Conservation (phyloP, 495 filamentous ascomycete genomes). For the Venustampulla echinocandica region DNA sequence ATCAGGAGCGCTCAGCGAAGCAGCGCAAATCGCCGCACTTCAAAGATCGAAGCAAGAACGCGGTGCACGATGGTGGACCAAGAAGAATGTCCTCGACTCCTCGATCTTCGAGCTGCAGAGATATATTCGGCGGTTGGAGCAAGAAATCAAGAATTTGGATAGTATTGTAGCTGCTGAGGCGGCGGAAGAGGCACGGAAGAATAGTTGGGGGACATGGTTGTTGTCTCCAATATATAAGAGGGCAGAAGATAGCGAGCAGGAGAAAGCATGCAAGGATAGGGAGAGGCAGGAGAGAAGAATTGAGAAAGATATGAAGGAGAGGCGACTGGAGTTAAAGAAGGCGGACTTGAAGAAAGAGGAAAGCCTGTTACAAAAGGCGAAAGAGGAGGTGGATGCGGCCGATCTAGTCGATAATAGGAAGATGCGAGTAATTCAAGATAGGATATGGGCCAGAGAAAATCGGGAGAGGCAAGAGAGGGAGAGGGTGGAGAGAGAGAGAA, state of each 20-base stretch:
- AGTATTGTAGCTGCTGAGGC: conserved; percentile 14
- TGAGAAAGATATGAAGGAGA: conserved; percentile 25
- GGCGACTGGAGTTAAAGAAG: conserved; percentile 17
- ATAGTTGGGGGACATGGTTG: conserved; percentile 27
- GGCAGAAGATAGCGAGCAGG: conserved; percentile 23
- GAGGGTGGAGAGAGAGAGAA: conserved; percentile 14
- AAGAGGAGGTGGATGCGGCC: conserved; percentile 13
- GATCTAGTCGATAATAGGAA: conserved; percentile 13
- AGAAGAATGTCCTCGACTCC: conserved; percentile 20
- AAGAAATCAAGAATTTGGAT: conserved; percentile 21
- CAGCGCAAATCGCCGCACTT: conserved; percentile 23
- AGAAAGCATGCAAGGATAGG: conserved; percentile 25
- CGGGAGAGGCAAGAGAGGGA: conserved; percentile 10
- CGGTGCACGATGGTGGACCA: conserved; percentile 21
- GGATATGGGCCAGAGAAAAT: conserved; percentile 8
- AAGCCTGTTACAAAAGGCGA: conserved; percentile 10
- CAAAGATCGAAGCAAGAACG: conserved; percentile 26
- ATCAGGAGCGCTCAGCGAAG: conserved; percentile 23
- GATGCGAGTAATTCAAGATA: conserved; percentile 5
- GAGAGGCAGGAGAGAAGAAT: conserved; percentile 26
- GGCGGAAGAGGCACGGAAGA: conserved; percentile 21
- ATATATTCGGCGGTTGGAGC: conserved; percentile 19
- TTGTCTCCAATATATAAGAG: conserved; percentile 22
- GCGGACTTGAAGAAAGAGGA: conserved; percentile 15
- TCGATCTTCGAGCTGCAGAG: conserved; percentile 22